Conservation (phyloP, 2,329 filamentous ascomycete genomes). For the Magnaporthales sp. region DNA sequence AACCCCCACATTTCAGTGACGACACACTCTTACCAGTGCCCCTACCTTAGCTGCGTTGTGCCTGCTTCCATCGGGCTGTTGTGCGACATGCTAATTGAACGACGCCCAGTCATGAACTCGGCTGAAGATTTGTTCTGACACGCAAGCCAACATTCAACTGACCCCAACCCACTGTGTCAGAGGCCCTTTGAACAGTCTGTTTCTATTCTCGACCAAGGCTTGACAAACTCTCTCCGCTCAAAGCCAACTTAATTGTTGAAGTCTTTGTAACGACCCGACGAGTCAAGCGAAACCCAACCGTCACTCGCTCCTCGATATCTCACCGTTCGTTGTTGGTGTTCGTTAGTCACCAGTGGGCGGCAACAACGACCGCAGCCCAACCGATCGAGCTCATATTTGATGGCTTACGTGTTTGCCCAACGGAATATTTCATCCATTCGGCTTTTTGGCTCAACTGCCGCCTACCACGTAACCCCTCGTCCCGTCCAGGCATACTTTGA, state of each 20-base stretch:
- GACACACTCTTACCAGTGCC: background rate
- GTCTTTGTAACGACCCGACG: background rate
- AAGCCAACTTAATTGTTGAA: background rate
- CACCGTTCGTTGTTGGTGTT: background rate
- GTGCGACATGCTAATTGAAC: background rate
- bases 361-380: background rate
- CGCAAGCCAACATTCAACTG: background rate
- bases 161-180: background rate
- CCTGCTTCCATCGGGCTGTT: background rate
- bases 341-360: background rate
- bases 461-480: background rate
- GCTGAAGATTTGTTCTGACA: background rate
- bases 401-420: background rate
- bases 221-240: background rate
- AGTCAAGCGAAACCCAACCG: background rate
- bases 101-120: background rate
- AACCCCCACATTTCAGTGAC: background rate
- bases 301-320: background rate
- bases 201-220: background rate
- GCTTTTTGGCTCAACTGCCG: background rate
- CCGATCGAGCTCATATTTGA: background rate
- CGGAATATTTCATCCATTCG: background rate
- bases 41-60: background rate
- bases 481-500: background rate
- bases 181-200: background rate